Conservation (phyloP, 2,329 filamentous ascomycete species). For the Massarina eburnea region DNA sequence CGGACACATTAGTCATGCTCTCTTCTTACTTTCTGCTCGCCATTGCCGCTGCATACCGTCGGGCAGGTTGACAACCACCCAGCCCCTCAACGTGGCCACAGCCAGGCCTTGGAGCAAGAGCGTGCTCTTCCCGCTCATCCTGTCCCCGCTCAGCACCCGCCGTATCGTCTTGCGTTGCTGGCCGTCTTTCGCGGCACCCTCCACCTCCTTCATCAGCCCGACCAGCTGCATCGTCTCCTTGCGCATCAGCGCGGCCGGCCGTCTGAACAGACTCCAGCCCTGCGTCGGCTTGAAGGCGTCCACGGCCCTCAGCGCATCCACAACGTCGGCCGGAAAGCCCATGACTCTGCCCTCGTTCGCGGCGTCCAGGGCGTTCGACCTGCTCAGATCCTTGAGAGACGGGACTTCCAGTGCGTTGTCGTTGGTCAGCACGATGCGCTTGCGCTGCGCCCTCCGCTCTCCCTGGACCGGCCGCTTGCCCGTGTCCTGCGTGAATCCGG, state of each 20-base stretch:
- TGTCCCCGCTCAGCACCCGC: constrained; percentile 72
- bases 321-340: constrained; percentile 65
- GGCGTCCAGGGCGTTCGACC: constrained; percentile 47
- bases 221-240: constrained; percentile 74
- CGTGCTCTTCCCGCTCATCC: constrained; percentile 82
- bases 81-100: constrained; percentile 78
- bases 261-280: constrained; percentile 82
- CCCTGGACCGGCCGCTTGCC: constrained; percentile 65
- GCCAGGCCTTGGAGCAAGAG: constrained; percentile 81
- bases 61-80: constrained; percentile 86
- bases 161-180: constrained; percentile 58
- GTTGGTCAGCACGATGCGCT: constrained; percentile 90
- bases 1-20: constrained; percentile 3
- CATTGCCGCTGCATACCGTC: constrained; percentile 64
- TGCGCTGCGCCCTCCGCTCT: constrained; percentile 84
- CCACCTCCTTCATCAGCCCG: constrained; percentile 47
- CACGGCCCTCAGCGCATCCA: constrained; percentile 79
- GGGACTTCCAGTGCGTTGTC: constrained; percentile 82
- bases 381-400: constrained; percentile 66
- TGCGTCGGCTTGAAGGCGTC: constrained; percentile 92
- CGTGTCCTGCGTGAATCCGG: constrained; percentile 42
- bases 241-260: constrained; percentile 76
- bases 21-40: neutral
- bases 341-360: constrained; percentile 66
- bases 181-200: constrained; percentile 58